These are phyloP conservation scores for Babesia sp. DNA, from an alignment of 169 alveolate species.

Conservation along the genomic window DNA sequence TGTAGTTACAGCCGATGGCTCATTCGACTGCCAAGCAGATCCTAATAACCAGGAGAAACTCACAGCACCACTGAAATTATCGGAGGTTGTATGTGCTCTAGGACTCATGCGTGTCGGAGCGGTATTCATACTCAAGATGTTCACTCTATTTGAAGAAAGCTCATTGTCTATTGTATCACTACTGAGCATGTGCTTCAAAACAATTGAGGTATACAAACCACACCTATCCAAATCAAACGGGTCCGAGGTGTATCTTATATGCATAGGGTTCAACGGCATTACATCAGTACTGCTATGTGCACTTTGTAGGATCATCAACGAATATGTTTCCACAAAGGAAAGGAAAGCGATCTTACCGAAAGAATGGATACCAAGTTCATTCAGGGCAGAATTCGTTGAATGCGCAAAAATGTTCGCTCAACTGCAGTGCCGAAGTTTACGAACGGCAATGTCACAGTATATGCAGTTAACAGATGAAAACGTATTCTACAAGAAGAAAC, in stretches of 20 bases:
- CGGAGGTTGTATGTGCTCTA: conserved; percentile 78
- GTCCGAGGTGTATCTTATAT: conserved; percentile 73
- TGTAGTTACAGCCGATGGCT: conserved; percentile 79
- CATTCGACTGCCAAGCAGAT: conserved; percentile 71
- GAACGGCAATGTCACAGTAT: conserved; percentile 37
- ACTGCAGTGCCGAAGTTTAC: conserved; percentile 56
- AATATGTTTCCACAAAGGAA: conserved; percentile 14
- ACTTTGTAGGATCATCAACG: conserved; percentile 61
- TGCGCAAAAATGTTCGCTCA: conserved; percentile 71
- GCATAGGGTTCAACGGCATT: conserved; percentile 74
- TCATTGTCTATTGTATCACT: conserved; percentile 71
- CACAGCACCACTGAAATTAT: conserved; percentile 69
- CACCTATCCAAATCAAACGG: conserved; percentile 68
- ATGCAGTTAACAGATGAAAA: conserved; percentile 47
- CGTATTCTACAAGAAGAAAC: conserved; percentile 44
- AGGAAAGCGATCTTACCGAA: conserved; percentile 45
- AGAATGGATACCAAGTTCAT: conserved; percentile 78
- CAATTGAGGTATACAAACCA: conserved; percentile 73
- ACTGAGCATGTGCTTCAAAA: conserved; percentile 72
- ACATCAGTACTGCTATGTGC: conserved; percentile 72
- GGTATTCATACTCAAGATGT: conserved; percentile 70
- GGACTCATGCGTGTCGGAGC: conserved; percentile 78
- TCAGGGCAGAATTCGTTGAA: conserved; percentile 69
- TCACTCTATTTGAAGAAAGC: conserved; percentile 71
- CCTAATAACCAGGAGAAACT: conserved; percentile 75